Evolutionary conservation across 495 filamentous ascomycete genomes (phyloP).

Genomic region (Aspergillus hancockii): DNA sequence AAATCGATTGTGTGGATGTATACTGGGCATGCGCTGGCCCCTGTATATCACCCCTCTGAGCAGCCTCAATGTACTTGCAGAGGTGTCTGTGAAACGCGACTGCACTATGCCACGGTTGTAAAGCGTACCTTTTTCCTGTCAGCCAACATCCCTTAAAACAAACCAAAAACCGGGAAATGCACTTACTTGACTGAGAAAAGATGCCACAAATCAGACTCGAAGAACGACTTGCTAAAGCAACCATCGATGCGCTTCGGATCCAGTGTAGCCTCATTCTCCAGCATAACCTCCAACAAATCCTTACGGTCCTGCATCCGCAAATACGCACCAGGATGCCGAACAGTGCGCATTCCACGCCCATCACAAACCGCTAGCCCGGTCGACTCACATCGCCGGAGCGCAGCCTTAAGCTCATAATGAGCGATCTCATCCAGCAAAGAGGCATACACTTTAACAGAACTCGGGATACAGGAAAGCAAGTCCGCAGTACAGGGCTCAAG

Average conservation of each 20-base stretch:
- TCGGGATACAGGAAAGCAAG: neutral
- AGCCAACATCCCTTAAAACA: neutral
- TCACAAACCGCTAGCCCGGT: no score
- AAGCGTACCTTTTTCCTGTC: neutral
- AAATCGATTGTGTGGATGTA: neutral
- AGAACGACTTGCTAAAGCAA: neutral
- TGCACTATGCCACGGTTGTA: constrained; percentile 3
- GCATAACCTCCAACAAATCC: neutral
- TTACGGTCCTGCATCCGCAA: neutral
- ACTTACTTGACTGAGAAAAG: neutral
- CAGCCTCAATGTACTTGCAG: neutral
- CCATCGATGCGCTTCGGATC: neutral
- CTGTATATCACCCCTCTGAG: neutral
- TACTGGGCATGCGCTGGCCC: neutral
- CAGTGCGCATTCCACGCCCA: no score
- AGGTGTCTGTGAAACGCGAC: neutral
- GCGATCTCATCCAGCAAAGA: neutral
- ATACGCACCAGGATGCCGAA: no score
- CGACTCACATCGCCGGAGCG: no score
- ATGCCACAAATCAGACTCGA: neutral
- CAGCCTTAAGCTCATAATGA: no score
- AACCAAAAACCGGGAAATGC: no score
- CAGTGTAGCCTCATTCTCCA: neutral
- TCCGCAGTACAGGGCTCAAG: neutral
- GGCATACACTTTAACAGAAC: neutral